These are phyloP conservation scores for Cubamyces sp. DNA, from an alignment of 768 basidiomycete genomes.

Conservation along the genomic window DNA sequence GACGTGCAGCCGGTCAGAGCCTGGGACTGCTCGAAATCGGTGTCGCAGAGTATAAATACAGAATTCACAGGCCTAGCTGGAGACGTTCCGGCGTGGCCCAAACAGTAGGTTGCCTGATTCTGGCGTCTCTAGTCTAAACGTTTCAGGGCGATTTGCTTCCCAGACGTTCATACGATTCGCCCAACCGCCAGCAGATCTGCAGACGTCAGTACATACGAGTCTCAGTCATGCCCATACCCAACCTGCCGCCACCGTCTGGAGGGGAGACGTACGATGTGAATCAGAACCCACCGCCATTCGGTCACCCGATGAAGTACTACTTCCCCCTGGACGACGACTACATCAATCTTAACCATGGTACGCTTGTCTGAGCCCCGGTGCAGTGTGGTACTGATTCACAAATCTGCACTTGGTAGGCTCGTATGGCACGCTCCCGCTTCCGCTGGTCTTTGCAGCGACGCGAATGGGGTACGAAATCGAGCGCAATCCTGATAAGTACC, in stretches of 20 bases:
- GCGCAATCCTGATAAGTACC: conserved; percentile 28
- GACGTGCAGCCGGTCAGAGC: too few species aligned
- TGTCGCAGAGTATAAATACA: too few species aligned
- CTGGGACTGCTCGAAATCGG: too few species aligned
- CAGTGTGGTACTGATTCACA: too few species aligned
- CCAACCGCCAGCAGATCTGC: neutral
- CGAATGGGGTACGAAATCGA: conserved; percentile 21
- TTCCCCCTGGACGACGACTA: conserved; percentile 63
- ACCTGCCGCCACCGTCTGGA: neutral
- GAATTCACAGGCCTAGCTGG: too few species aligned
- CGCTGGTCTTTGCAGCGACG: conserved; percentile 19
- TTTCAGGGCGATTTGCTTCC: too few species aligned
- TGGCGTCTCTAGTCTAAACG: too few species aligned
- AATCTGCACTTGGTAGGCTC: conserved; percentile 25
- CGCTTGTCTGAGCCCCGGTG: neutral
- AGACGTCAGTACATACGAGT: neutral
- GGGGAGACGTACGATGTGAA: conserved; percentile 27
- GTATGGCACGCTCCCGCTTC: conserved; percentile 28
- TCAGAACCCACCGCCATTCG: conserved; percentile 51
- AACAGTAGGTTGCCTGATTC: too few species aligned
- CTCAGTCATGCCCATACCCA: neutral
- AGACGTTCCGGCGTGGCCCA: too few species aligned
- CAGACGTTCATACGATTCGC: too few species aligned
- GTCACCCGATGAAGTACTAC: conserved; percentile 55
- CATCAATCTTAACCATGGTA: conserved; percentile 69